Percentiles rank a stretch among this genome's conserved stretches.
Conservation (phyloP, 805 yeast species). For the Candida hungchunana region DNA sequence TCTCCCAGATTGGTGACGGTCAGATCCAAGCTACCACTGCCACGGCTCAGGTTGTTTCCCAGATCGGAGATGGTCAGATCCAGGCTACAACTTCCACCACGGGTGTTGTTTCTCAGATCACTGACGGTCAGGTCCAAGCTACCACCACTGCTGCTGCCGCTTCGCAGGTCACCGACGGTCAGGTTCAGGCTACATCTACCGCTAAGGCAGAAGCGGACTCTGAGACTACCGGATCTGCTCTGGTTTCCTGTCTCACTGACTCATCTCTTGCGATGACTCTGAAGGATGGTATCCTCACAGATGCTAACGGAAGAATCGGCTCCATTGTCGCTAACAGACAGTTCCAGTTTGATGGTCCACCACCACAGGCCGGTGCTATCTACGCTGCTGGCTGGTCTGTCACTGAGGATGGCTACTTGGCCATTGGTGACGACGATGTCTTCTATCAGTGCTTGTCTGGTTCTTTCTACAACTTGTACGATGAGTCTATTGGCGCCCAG, state of each 20-base stretch:
- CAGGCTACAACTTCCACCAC: slow-evolving; percentile 24
- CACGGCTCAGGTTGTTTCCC: slow-evolving; percentile 27
- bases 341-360: slow-evolving; percentile 84
- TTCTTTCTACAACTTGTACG: slow-evolving; percentile 74
- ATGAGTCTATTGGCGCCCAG: slow-evolving; percentile 54
- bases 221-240: slow-evolving; percentile 20
- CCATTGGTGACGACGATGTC: slow-evolving; percentile 54
- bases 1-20: slow-evolving; percentile 44
- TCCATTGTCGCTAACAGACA: slow-evolving; percentile 80
- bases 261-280: slow-evolving; percentile 55
- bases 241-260: slow-evolving; percentile 41
- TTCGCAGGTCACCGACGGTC: slow-evolving; percentile 17
- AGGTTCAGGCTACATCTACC: slow-evolving; percentile 21
- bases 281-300: slow-evolving; percentile 47
- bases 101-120: slow-evolving; percentile 20
- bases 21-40: slow-evolving; percentile 35
- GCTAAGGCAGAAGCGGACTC: slow-evolving; percentile 21
- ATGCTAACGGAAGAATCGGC: slow-evolving; percentile 63
- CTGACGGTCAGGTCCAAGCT: slow-evolving; percentile 22
- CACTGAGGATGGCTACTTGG: slow-evolving; percentile 53
- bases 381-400: slow-evolving; percentile 66
- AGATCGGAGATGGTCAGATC: slow-evolving; percentile 23
- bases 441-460: slow-evolving; percentile 79
- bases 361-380: slow-evolving; percentile 77
- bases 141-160: slow-evolving; percentile 26